Percentiles rank a stretch among this genome's conserved stretches.
Conservation (phyloP, 257 asterid species). For the Perilla frutescens region DNA sequence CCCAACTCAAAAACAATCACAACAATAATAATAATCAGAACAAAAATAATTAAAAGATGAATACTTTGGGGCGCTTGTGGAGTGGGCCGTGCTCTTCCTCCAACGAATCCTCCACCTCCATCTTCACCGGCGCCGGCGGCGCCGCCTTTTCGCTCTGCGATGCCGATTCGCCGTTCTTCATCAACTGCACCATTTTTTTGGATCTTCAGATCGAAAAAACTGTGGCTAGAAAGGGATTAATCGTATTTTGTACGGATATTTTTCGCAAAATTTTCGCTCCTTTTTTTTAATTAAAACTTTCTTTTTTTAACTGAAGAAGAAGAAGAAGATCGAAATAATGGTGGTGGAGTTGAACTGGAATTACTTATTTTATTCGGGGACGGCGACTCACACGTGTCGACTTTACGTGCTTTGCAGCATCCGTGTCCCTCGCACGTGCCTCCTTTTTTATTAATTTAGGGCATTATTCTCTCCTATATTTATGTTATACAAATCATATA, state of each 20-base stretch:
- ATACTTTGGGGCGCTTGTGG: conserved; percentile 57
- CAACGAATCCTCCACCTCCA: conserved; percentile 56
- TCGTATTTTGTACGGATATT: not conserved
- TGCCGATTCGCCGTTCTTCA: conserved; percentile 54
- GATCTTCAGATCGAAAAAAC: conserved; percentile 37
- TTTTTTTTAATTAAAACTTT: not conserved
- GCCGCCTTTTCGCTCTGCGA: conserved; percentile 43
- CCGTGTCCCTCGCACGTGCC: conserved; percentile 44
- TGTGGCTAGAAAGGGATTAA: not conserved
- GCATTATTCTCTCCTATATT: too few relatives aligned
- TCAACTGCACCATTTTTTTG: conserved; percentile 49
- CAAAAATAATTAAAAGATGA: not conserved
- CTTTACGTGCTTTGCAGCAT: conserved; percentile 32
- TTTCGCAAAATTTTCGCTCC: not conserved
- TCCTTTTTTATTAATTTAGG: not conserved
- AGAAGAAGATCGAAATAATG: conserved; percentile 12
- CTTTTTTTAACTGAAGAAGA: not conserved
- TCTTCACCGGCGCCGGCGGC: conserved; percentile 44
- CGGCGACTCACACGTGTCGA: conserved; percentile 60
- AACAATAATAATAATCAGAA: not conserved
- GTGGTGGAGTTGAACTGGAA: conserved; percentile 40
- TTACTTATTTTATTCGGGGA: conserved; percentile 34
- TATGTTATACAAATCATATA: too few relatives aligned
- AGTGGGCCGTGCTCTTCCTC: conserved; percentile 59
- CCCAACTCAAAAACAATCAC: not conserved